Conservation (phyloP, 2,329 filamentous ascomycete genomes). For the Verticillium nubilum region DNA sequence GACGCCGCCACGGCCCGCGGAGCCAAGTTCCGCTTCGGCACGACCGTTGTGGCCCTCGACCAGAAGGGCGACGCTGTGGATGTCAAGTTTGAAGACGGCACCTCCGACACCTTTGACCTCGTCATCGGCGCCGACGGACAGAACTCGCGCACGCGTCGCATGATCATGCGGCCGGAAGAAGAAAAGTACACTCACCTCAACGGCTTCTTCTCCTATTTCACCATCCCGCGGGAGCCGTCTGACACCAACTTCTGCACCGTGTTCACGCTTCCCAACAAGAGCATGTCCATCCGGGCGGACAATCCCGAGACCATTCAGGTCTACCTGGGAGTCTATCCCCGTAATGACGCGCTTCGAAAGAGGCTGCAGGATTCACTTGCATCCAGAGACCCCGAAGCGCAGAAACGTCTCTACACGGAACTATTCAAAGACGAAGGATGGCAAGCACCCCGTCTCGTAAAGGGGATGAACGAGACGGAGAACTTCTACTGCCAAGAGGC, state of each 20-base stretch:
- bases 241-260: slow-evolving; percentile 11
- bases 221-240: slow-evolving; percentile 16
- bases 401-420: slow-evolving; percentile 28
- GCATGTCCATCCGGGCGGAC: slow-evolving; percentile 5
- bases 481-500: slow-evolving; percentile 38
- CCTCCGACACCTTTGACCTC: slow-evolving; percentile 38
- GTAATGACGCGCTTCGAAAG: slow-evolving; percentile 2
- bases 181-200: slow-evolving; percentile 18
- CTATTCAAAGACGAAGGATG: slow-evolving; percentile 34
- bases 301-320: slow-evolving; percentile 10
- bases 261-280: slow-evolving; percentile 2
- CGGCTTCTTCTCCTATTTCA: slow-evolving; percentile 25
- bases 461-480: slow-evolving; percentile 19
- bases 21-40: slow-evolving; percentile 20
- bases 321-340: slow-evolving; percentile 4
- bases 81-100: slow-evolving; percentile 37
- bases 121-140: slow-evolving; percentile 52
- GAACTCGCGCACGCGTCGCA: slow-evolving; percentile 39
- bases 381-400: slow-evolving; percentile 14
- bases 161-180: slow-evolving; percentile 25
- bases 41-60: slow-evolving; percentile 18
- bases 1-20: slow-evolving; percentile 25
- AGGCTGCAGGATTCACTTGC: neutral
- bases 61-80: slow-evolving; percentile 26
- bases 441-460: slow-evolving; percentile 23